phyloP scores from a whole-genome alignment of 805 yeast genomes.

The Kurtzmaniella cleridarum region DNA sequence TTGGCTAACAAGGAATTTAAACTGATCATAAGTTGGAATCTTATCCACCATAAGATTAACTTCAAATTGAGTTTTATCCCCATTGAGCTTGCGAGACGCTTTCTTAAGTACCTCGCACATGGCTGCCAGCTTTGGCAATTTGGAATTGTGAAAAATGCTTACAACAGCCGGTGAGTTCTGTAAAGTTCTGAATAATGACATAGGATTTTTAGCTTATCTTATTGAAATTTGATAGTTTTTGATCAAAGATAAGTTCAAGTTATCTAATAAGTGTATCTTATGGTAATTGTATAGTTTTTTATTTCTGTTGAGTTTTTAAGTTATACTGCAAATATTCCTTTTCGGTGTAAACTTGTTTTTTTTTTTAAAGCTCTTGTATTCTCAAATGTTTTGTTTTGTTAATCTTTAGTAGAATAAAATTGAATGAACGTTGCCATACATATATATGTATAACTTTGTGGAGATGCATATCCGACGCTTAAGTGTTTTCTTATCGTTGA shows the following conservation, averaged over 20 bases:
- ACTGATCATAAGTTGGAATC: conserved; percentile 41
- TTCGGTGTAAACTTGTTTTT: too few species aligned
- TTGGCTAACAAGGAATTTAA: conserved; percentile 19
- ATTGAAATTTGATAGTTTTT: too few species aligned
- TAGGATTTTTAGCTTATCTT: too few species aligned
- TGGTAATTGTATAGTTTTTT: too few species aligned
- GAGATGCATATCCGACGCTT: background rate
- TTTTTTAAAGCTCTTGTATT: too few species aligned
- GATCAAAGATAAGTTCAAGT: too few species aligned
- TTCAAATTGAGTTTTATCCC: conserved; percentile 24
- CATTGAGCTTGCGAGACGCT: conserved; percentile 26
- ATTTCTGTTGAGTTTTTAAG: too few species aligned
- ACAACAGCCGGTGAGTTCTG: conserved; percentile 38
- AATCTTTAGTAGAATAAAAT: too few species aligned
- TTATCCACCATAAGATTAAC: conserved; percentile 33
- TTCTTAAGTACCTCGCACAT: conserved; percentile 25
- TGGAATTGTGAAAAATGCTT: conserved; percentile 35
- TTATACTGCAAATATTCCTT: too few species aligned
- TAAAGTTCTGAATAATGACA: conserved; percentile 39
- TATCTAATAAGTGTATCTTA: too few species aligned
- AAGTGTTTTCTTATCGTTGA: too few species aligned
- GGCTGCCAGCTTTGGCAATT: conserved; percentile 25
- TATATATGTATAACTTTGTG: background rate
- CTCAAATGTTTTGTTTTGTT: too few species aligned
- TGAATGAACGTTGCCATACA: background rate